Base-by-base conservation (phyloP, 2,329 filamentous ascomycete species). In the Dothistroma septosporum region DNA sequence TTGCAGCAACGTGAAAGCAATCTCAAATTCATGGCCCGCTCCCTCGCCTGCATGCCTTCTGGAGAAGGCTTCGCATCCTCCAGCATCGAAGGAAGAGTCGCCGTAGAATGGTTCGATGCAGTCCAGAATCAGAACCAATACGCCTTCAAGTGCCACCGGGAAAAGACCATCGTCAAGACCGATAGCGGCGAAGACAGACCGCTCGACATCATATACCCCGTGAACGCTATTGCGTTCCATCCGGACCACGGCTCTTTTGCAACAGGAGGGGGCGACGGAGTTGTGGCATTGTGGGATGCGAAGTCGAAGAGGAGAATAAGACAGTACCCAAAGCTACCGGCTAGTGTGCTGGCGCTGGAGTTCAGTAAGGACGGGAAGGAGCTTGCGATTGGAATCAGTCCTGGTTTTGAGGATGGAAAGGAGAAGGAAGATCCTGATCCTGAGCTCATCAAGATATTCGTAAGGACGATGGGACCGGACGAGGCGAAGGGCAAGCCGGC, bases 101-200 rank as follows among this genome's bases (percentile, higher is more conserved):
- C 92, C 0, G 94, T 99, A 0, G 94, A 99, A 76, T 97, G 92
- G 91, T 97, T 99, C 74, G 94, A 97, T 73, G 90, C 94, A 47
- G 90, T 93, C 75, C 92, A 90, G 4, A 92, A 97, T 78, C 88
- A 90, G 44, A 85, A 92, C 67, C 97, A 97, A 76, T 99, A 97
- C 75, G 94, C 94, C 14, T 99, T 99, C 85, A 99, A 99, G 77
- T 99, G 94, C 77, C 94, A 99, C 77, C 85, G 94, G 4, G 91
- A 96, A 75, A 83, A 87, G 2, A 82, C 82, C 8, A 77, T 94
- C 74, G 83, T 86, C 1, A 82, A 81, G 10, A 77, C 85, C 1
- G 83, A 59, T 53, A 56, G 60, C 4, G 65, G 58, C 28, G 82
- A 82, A 10, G 83, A 83, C 44, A 55, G 56, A 50, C 86, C 85